Percentiles rank a stretch among this genome's conserved stretches.
Evolutionary conservation across 805 yeast genomes (phyloP).

Genomic region (Candida bentonensis): DNA sequence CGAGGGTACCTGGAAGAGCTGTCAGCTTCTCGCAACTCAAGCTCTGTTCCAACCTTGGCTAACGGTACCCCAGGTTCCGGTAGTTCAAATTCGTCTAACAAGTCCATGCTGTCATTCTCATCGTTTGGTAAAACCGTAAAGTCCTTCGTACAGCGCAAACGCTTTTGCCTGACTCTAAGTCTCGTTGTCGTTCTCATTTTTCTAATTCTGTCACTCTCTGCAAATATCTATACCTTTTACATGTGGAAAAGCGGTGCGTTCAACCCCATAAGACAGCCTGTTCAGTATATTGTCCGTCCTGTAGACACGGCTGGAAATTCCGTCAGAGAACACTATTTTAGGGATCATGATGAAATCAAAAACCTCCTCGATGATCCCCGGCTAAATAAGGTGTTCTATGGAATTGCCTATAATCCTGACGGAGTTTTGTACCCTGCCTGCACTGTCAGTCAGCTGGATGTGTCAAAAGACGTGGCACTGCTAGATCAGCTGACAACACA

Average conservation of each 20-base stretch:
- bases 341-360: slow-evolving; percentile 18
- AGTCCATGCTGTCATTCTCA: not conserved
- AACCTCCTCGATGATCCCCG: slow-evolving; percentile 24
- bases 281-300: not conserved
- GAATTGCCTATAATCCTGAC: slow-evolving; percentile 47
- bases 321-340: not conserved
- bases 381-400: slow-evolving; percentile 32
- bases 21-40: not conserved
- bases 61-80: not conserved
- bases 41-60: not conserved
- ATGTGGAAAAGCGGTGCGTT: not conserved
- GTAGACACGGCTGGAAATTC: not conserved
- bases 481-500: slow-evolving; percentile 46
- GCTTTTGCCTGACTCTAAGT: not conserved
- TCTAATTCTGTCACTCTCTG: not conserved
- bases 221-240: slow-evolving; percentile 1
- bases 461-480: slow-evolving; percentile 40
- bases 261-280: not conserved
- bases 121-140: not conserved
- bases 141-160: not conserved
- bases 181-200: slow-evolving; percentile 1
- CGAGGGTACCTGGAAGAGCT: too few species aligned
- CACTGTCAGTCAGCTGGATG: slow-evolving; percentile 34
- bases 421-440: slow-evolving; percentile 36
- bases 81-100: not conserved